These are phyloP conservation scores for Eustoma russellianum DNA, from an alignment of 257 asterid genomes.

Conservation along the genomic window DNA sequence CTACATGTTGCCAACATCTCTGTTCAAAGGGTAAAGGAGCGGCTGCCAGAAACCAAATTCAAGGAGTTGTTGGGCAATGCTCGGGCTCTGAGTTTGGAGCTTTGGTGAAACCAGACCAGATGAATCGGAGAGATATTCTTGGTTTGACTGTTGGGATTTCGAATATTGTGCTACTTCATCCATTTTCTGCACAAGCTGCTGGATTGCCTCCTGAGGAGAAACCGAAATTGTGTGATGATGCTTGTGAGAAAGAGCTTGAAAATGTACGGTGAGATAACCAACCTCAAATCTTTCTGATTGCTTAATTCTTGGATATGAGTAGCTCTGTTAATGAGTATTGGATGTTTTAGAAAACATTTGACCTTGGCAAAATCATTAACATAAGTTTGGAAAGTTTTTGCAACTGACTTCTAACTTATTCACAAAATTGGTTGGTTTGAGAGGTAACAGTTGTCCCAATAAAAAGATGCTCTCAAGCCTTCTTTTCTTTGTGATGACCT, in stretches of 20 bases:
- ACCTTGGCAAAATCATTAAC: no score
- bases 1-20: conserved; percentile 2
- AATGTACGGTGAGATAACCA: conserved; percentile 21
- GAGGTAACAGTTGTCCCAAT: no score
- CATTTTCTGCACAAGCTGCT: conserved; percentile 47
- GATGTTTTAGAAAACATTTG: no score
- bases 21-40: conserved; percentile 1
- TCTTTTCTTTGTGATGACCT: no score
- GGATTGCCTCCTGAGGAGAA: conserved; percentile 93
- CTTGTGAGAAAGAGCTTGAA: conserved; percentile 70
- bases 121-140: conserved; percentile 19
- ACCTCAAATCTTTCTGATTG: not conserved
- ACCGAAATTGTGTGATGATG: conserved; percentile 72
- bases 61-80: not conserved
- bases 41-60: not conserved
- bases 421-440: no score
- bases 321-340: no score
- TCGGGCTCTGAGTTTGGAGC: conserved; percentile 1
- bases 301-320: not conserved
- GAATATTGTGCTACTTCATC: conserved; percentile 1
- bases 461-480: no score
- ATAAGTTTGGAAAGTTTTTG: no score
- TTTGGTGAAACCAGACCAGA: not conserved
- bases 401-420: no score
- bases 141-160: conserved; percentile 17